A percentile compares a stretch with the other conserved stretches of the same genome.
phyloP scores from a whole-genome alignment of 2,329 filamentous ascomycete genomes.

The Stemphylium vesicarium region DNA sequence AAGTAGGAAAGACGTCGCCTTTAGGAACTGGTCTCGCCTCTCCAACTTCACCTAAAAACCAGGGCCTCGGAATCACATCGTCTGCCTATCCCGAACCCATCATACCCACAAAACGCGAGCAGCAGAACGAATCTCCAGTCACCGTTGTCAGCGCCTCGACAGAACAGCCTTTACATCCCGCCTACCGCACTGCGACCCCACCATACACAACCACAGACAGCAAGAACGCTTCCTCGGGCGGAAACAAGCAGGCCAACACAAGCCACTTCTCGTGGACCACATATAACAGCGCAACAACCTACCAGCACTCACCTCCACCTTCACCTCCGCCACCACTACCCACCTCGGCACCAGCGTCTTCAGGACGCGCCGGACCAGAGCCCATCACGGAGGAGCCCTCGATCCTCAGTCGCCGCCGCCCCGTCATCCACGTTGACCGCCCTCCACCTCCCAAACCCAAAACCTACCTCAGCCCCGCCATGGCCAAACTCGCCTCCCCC shows the following conservation, averaged over 20 bases:
- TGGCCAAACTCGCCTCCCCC: conserved; percentile 21
- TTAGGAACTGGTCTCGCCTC: conserved; percentile 40
- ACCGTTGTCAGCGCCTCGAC: conserved; percentile 15
- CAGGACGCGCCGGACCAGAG: not conserved
- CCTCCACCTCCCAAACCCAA: conserved; percentile 12
- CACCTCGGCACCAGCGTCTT: conserved; percentile 20
- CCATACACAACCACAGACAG: conserved; percentile 30
- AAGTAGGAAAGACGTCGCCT: conserved; percentile 48
- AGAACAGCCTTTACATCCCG: conserved; percentile 23
- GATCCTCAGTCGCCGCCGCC: conserved; percentile 43
- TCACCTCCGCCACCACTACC: conserved; percentile 49
- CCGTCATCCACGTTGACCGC: conserved; percentile 33
- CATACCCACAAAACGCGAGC: conserved; percentile 33
- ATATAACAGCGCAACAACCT: conserved; percentile 46
- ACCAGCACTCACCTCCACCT: conserved; percentile 52
- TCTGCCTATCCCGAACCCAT: conserved; percentile 39
- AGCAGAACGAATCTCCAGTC: conserved; percentile 21
- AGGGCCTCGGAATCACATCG: conserved; percentile 32
- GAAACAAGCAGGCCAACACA: conserved; percentile 24
- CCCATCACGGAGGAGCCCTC: conserved; percentile 12
- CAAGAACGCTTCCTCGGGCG: conserved; percentile 25
- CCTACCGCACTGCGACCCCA: conserved; percentile 31
- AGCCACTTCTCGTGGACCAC: conserved; percentile 43
- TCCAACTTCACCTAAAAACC: conserved; percentile 33
- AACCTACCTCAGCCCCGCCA: conserved; percentile 34